Evolutionary conservation across 1,284 basidiomycete genomes (phyloP).

Genomic region (Xanthoconium separans): DNA sequence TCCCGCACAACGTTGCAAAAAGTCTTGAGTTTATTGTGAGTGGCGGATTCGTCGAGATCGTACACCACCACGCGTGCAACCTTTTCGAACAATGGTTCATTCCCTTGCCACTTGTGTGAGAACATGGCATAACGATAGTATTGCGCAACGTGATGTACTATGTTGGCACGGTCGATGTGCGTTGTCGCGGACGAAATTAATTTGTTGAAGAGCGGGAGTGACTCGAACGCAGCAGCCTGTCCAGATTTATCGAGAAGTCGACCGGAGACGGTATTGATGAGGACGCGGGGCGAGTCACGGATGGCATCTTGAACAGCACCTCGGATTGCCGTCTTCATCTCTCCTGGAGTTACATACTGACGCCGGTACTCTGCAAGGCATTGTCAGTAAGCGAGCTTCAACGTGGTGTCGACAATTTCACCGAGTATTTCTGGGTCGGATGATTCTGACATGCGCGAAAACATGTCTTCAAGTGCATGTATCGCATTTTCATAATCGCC

Average conservation of each 20-base stretch:
- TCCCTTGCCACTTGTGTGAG: slow-evolving; percentile 1
- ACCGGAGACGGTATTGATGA: slow-evolving; percentile 1
- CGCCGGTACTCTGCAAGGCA: not conserved
- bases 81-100: not conserved
- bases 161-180: not conserved
- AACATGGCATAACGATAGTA: slow-evolving; percentile 4
- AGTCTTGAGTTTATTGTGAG: not conserved
- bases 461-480: not conserved
- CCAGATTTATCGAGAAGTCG: not conserved
- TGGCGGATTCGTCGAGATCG: not conserved
- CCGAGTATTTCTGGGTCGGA: not conserved
- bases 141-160: not conserved
- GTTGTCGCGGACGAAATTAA: not conserved
- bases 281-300: not conserved
- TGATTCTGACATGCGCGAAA: not conserved
- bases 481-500: not conserved
- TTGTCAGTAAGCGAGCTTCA: not conserved
- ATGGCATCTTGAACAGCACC: not conserved
- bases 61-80: not conserved
- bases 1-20: not conserved
- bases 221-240: not conserved
- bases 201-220: not conserved
- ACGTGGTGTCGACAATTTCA: not conserved
- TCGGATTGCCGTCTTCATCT: not conserved
- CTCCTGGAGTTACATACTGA: not conserved